Evolutionary conservation across 2,329 filamentous ascomycete genomes (phyloP).

Genomic region (Paecilomyces formosus): DNA sequence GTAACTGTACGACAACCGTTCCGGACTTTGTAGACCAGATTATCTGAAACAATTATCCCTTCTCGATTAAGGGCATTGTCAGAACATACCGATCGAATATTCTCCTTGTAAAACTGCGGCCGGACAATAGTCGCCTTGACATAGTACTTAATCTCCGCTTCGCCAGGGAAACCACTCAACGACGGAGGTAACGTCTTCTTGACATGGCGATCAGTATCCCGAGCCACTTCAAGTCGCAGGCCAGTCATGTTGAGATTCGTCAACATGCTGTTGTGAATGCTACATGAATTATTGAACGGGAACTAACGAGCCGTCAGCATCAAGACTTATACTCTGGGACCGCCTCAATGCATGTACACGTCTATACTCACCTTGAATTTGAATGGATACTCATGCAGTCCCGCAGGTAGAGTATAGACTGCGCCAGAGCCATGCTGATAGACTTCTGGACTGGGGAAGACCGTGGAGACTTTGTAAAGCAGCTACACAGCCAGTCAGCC

Average conservation of each 20-base stretch:
- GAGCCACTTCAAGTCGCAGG: slow-evolving; percentile 38
- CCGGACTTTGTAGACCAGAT: background rate
- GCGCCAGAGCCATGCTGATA: slow-evolving; percentile 27
- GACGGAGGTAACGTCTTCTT: slow-evolving; percentile 84
- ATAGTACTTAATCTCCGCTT: slow-evolving; percentile 89
- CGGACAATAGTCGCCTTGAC: slow-evolving; percentile 90
- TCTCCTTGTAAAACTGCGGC: slow-evolving; percentile 85
- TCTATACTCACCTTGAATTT: slow-evolving; percentile 36
- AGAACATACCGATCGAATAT: slow-evolving; percentile 53
- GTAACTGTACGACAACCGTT: slow-evolving; percentile 4
- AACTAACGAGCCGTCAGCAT: slow-evolving; percentile 23
- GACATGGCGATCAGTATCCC: slow-evolving; percentile 54
- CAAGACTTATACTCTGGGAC: background rate
- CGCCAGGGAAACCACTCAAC: slow-evolving; percentile 73
- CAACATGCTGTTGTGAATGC: slow-evolving; percentile 35
- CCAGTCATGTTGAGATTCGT: slow-evolving; percentile 40
- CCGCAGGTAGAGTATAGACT: slow-evolving; percentile 38
- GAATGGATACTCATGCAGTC: slow-evolving; percentile 43
- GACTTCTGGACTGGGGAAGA: slow-evolving; percentile 39
- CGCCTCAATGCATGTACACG: background rate
- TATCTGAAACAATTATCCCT: background rate
- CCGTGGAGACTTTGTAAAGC: slow-evolving; percentile 39
- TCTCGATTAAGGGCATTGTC: background rate
- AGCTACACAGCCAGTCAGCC: slow-evolving; percentile 22
- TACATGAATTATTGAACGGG: slow-evolving; percentile 45